phyloP scores from a whole-genome alignment of 345 rosid genomes.

The Chamaenerion angustifolium region DNA sequence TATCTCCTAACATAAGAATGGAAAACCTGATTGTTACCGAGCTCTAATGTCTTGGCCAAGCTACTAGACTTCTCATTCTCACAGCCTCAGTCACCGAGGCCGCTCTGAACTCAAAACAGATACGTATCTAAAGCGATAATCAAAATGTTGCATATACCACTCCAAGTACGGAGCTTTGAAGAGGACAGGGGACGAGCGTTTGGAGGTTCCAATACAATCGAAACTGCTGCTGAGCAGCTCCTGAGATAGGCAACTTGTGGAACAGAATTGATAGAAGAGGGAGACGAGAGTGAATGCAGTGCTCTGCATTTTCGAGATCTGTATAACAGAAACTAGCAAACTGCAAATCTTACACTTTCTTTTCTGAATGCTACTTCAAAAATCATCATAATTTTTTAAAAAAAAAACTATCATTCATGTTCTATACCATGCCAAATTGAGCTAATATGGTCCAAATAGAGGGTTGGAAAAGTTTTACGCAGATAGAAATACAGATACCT shows the following conservation, averaged over 20 bases:
- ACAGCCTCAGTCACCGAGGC: constrained; percentile 45
- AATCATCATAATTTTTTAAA: too few relatives aligned
- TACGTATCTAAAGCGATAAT: constrained; percentile 14
- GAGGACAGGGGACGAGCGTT: constrained; percentile 8
- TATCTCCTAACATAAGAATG: constrained; percentile 83
- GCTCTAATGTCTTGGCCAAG: constrained; percentile 33
- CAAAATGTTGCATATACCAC: too few relatives aligned
- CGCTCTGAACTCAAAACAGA: constrained; percentile 33
- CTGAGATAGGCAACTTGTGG: constrained; percentile 3
- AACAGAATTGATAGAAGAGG: too few relatives aligned
- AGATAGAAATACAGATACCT: too few relatives aligned
- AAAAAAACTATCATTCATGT: too few relatives aligned
- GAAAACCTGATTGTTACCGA: constrained; percentile 69
- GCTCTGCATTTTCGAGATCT: constrained; percentile 9
- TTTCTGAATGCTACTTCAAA: too few relatives aligned
- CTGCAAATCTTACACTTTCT: too few relatives aligned
- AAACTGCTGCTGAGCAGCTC: background rate
- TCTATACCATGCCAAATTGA: too few relatives aligned
- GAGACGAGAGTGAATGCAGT: constrained; percentile 7
- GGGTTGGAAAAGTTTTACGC: too few relatives aligned
- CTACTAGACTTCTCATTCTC: constrained; percentile 29
- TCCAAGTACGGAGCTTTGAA: constrained; percentile 46
- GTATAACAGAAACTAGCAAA: background rate
- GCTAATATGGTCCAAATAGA: too few relatives aligned
- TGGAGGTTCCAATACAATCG: background rate